Percentiles rank a stretch among this genome's conserved stretches.
These are phyloP conservation scores for Boechera retrofracta DNA, from an alignment of 345 rosid genomes.

Conservation along the genomic window DNA sequence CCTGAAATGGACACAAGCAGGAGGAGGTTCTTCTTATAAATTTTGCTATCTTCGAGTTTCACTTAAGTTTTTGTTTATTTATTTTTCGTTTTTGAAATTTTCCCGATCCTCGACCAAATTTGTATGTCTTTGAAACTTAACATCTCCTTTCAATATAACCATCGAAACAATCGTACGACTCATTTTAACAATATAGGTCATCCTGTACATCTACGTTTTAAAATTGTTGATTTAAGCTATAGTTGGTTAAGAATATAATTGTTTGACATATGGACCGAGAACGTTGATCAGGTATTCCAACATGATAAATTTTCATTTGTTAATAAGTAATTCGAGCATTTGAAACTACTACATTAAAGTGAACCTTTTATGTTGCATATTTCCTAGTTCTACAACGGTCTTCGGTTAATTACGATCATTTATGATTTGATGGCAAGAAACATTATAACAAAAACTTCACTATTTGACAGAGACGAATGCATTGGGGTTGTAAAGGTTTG, in stretches of 20 bases:
- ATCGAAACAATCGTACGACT: neutral
- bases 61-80: constrained; percentile 3
- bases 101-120: neutral
- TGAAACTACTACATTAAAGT: no score
- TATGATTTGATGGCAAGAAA: no score
- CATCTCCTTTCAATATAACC: neutral
- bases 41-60: neutral
- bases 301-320: no score
- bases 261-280: neutral
- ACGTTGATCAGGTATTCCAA: no score
- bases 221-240: neutral
- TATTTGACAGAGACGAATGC: neutral
- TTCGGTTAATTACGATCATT: no score
- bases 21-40: constrained; percentile 90
- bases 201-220: neutral
- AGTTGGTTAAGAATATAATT: neutral
- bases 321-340: no score
- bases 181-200: neutral
- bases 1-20: constrained; percentile 97
- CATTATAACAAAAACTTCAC: no score
- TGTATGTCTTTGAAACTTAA: constrained; percentile 9
- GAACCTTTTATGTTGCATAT: no score
- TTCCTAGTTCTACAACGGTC: no score
- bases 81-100: neutral
- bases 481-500: no score